Conservation (phyloP, 2,329 filamentous ascomycete species). For the Monilinia vaccinii-corymbosi region DNA sequence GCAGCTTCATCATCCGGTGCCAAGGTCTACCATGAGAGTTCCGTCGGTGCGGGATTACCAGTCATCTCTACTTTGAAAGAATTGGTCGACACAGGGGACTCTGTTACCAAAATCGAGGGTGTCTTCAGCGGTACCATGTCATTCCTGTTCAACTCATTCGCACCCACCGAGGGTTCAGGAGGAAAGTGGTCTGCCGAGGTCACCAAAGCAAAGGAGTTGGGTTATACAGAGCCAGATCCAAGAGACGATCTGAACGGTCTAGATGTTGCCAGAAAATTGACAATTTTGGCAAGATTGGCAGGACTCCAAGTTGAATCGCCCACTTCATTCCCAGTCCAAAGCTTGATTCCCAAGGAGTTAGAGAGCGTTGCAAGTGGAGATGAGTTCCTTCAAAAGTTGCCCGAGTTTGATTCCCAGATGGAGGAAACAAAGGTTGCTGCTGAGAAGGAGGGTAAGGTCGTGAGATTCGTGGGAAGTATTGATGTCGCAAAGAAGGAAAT, state of each 20-base stretch:
- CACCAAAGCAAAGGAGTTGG: conserved; percentile 80
- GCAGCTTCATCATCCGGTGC: conserved; percentile 62
- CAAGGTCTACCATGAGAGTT: conserved; percentile 90
- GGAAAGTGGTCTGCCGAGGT: conserved; percentile 90
- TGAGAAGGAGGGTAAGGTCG: conserved; percentile 78
- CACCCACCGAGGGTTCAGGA: conserved; percentile 64
- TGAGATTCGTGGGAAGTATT: conserved; percentile 89
- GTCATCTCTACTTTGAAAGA: conserved; percentile 91
- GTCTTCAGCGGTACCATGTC: conserved; percentile 98
- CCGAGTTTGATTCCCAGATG: conserved; percentile 83
- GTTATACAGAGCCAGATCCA: conserved; percentile 85
- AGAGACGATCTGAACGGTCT: conserved; percentile 80
- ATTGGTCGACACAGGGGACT: conserved; percentile 86
- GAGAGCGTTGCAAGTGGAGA: conserved; percentile 68
- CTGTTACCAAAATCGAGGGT: conserved; percentile 86
- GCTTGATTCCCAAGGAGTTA: conserved; percentile 80
- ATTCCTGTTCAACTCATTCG: conserved; percentile 96
- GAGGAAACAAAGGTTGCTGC: conserved; percentile 79
- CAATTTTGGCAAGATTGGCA: conserved; percentile 80
- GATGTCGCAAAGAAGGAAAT: conserved; percentile 73
- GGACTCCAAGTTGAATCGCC: conserved; percentile 76
- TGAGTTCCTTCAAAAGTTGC: conserved; percentile 75
- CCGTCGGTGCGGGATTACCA: conserved; percentile 85
- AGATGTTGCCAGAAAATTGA: conserved; percentile 91
- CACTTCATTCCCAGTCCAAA: conserved; percentile 87